Conservation (phyloP, 192 early-diverging fungal genomes). For the Podila epicladia region DNA sequence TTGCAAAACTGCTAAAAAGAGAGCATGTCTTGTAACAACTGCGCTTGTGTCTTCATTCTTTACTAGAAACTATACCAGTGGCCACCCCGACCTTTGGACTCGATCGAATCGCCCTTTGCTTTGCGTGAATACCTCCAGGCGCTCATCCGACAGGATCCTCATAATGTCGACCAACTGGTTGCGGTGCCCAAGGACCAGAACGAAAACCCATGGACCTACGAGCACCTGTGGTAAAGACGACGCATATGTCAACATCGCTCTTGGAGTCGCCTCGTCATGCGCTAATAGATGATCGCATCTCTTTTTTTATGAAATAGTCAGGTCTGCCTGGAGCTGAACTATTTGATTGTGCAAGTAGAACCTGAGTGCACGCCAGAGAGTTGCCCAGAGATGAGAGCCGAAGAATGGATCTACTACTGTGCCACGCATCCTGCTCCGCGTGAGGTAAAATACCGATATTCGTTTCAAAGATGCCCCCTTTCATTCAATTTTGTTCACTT, state of each 20-base stretch:
- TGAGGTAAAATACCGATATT: constrained; percentile 57
- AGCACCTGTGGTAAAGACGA: constrained; percentile 82
- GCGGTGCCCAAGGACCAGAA: constrained; percentile 71
- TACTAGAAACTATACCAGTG: constrained; percentile 58
- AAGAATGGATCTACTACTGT: constrained; percentile 92
- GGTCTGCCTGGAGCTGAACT: constrained; percentile 85
- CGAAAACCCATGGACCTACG: constrained; percentile 83
- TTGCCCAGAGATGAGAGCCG: constrained; percentile 95
- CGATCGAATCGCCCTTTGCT: constrained; percentile 76
- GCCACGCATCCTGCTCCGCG: constrained; percentile 86
- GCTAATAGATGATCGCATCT: not conserved
- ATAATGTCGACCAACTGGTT: constrained; percentile 69
- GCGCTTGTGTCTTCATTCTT: not conserved
- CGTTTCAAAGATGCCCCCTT: too few species aligned
- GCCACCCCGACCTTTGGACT: constrained; percentile 61
- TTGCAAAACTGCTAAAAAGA: not conserved
- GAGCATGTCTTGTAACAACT: not conserved
- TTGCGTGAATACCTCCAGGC: constrained; percentile 85
- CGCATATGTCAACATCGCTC: not conserved
- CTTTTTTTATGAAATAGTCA: constrained; percentile 7
- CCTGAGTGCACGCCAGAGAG: constrained; percentile 77
- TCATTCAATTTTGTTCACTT: too few species aligned
- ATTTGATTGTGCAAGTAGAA: constrained; percentile 75
- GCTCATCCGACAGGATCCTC: constrained; percentile 70
- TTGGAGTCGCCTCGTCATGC: not conserved